phyloP scores from a whole-genome alignment of 192 early-diverging fungal species.

The Rhizoclosmatium globosum region DNA sequence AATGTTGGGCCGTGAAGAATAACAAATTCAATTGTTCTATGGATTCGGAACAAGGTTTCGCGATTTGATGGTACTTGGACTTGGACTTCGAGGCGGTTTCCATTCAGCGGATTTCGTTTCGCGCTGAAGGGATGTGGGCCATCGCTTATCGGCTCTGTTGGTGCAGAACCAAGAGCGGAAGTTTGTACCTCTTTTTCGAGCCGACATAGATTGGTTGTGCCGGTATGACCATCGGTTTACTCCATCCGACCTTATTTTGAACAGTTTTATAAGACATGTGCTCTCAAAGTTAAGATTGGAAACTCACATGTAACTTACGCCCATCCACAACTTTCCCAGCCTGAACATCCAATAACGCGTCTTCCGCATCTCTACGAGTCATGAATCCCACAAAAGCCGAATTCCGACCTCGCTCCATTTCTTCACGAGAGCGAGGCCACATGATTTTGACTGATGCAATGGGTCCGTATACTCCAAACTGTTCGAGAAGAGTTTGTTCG shows the following conservation, averaged over 20 bases:
- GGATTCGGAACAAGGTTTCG: slow-evolving; percentile 69
- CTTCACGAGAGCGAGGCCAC: slow-evolving; percentile 92
- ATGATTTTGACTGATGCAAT: slow-evolving; percentile 94
- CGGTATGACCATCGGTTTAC: slow-evolving; percentile 81
- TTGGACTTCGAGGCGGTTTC: slow-evolving; percentile 64
- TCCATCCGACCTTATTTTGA: slow-evolving; percentile 76
- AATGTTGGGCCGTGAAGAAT: slow-evolving; percentile 78
- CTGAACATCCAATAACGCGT: slow-evolving; percentile 80
- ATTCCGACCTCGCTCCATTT: slow-evolving; percentile 78
- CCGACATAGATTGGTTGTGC: slow-evolving; percentile 69
- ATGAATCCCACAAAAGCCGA: slow-evolving; percentile 93
- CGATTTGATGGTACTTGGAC: slow-evolving; percentile 69
- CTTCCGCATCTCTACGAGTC: slow-evolving; percentile 73
- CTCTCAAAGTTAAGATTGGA: background rate
- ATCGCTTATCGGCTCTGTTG: too few relatives aligned
- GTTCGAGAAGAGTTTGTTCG: slow-evolving; percentile 75
- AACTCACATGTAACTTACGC: slow-evolving; percentile 8
- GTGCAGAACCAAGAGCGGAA: too few relatives aligned
- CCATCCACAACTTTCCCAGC: slow-evolving; percentile 13
- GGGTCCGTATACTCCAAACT: slow-evolving; percentile 83
- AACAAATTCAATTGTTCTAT: slow-evolving; percentile 86
- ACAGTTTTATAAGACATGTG: slow-evolving; percentile 47
- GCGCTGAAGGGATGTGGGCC: too few relatives aligned
- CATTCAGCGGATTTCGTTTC: too few relatives aligned
- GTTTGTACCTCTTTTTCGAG: slow-evolving; percentile 46